A percentile compares a stretch with the other conserved stretches of the same genome.
phyloP scores from a whole-genome alignment of 1,139 yeast genomes.

The Lodderomyces beijingensis region DNA sequence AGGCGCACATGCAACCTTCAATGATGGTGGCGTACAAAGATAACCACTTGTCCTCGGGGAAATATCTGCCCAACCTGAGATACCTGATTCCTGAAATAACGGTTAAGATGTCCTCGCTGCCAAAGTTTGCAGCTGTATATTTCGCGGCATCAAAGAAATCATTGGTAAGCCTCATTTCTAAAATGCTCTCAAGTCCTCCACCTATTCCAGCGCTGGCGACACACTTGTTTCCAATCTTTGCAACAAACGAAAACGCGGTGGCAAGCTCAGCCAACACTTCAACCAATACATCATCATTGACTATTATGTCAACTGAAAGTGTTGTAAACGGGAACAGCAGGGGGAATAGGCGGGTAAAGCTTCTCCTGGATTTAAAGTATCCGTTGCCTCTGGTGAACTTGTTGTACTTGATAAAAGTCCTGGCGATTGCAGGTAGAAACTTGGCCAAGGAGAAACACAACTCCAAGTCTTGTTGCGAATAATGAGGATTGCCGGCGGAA shows the following conservation, averaged over 20 bases:
- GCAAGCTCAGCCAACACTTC: conserved; percentile 72
- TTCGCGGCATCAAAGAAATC: conserved; percentile 32
- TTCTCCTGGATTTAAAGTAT: conserved; percentile 55
- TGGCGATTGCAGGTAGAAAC: conserved; percentile 49
- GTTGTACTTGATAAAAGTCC: conserved; percentile 50
- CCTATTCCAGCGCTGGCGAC: conserved; percentile 44
- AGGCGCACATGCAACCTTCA: conserved; percentile 54
- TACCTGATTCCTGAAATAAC: conserved; percentile 53
- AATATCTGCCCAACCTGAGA: conserved; percentile 54
- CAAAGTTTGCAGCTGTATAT: conserved; percentile 33
- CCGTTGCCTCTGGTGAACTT: conserved; percentile 50
- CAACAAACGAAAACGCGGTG: conserved; percentile 52
- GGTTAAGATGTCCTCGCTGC: conserved; percentile 42
- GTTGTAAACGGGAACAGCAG: conserved; percentile 60
- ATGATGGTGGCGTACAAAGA: conserved; percentile 61
- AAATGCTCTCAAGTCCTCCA: conserved; percentile 38
- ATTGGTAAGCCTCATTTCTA: conserved; percentile 21
- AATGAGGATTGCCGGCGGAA: conserved; percentile 11
- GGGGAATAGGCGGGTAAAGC: conserved; percentile 68
- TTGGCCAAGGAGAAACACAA: conserved; percentile 46
- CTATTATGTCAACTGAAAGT: conserved; percentile 68
- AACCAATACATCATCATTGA: conserved; percentile 64
- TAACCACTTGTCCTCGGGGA: conserved; percentile 66
- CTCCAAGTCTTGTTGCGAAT: conserved; percentile 20
- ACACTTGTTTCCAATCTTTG: conserved; percentile 52